Percentiles rank a stretch among this genome's conserved stretches.
Conservation (phyloP, 257 asterid species). For the Agastache rugosa region DNA sequence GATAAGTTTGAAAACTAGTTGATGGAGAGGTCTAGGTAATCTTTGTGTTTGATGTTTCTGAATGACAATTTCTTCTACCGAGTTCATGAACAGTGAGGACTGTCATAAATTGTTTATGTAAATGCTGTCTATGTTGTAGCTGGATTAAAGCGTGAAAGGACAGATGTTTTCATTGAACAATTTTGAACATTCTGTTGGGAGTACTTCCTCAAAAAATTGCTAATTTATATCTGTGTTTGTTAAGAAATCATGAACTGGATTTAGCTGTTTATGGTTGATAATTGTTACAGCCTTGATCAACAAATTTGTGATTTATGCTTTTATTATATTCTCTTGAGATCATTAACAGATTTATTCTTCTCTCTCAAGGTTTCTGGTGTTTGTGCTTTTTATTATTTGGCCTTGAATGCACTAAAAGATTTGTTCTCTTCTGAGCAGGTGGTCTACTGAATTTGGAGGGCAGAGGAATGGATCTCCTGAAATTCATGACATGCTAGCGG, state of each 20-base stretch:
- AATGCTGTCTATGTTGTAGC: background rate
- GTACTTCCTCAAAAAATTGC: background rate
- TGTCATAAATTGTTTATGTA: background rate
- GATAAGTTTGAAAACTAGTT: background rate
- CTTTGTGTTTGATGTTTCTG: background rate
- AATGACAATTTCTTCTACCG: background rate
- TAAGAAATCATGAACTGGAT: background rate
- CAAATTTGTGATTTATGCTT: constrained; percentile 28
- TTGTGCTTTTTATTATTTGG: constrained; percentile 20
- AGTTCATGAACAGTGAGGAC: background rate
- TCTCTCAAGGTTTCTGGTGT: constrained; percentile 11
- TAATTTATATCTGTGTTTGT: background rate
- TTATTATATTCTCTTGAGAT: constrained; percentile 15
- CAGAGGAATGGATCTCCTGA: constrained; percentile 84
- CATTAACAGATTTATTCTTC: constrained; percentile 15
- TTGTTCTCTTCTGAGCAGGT: constrained; percentile 54
- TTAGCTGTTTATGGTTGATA: constrained; percentile 2
- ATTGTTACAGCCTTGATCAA: background rate
- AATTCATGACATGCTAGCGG: constrained; percentile 94
- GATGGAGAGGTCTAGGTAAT: background rate
- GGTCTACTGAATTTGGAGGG: constrained; percentile 91
- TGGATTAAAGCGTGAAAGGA: background rate
- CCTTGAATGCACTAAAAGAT: constrained; percentile 29
- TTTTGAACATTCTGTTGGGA: background rate
- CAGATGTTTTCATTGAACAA: background rate